Base-by-base conservation (phyloP, 2,329 filamentous ascomycete genomes). In the Trichoderma atroviride region DNA sequence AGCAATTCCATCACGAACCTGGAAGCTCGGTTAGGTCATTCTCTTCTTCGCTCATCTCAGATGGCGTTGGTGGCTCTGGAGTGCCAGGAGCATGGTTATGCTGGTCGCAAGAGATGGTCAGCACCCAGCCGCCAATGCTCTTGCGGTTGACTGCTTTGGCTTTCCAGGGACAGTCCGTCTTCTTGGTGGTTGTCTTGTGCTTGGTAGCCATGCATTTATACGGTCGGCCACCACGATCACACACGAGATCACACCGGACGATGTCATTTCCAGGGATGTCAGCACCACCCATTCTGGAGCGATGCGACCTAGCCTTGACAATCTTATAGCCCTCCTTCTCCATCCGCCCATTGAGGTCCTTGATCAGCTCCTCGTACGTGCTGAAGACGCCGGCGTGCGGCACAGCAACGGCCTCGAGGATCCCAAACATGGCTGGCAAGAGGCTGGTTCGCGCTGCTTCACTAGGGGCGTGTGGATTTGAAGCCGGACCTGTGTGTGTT, bases 101-200 rank as follows among this genome's bases (percentile, higher is more conserved):
- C 71, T 81, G 77, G 69, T 83, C 78, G 73, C 81, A 83, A 55
- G 78, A 78, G 50, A 83, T 77, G 3, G 81, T 83, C 72, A 83
- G 71, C n/a, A 82, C 79, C 81, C 81, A 83, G 47, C 81, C 81
- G 5, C 81, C 81, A 68, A 81, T 76, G 13, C 78, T 77, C 75
- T 83, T 83, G 10, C 81, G 79, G 63, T 82, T 77, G 9, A 83
- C 81, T 0, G 81, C 81, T 70, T 83, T 83, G 35, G 81, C 81
- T 70, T 82, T 82, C 81, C 81, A 83, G 5, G 81, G 81, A 29
- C 81, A 83, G 60, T 81, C 79, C 0, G 81, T 83, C 76, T 83
- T 83, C 73, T 83, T 83, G 9, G 81, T 83, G 29, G 80, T 79
- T 7, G 81, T 81, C 74, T 83, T 83, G 71, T 82, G 80, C 74